Conservation (phyloP, 1,284 basidiomycete genomes). For the Meripilus lineatus region DNA sequence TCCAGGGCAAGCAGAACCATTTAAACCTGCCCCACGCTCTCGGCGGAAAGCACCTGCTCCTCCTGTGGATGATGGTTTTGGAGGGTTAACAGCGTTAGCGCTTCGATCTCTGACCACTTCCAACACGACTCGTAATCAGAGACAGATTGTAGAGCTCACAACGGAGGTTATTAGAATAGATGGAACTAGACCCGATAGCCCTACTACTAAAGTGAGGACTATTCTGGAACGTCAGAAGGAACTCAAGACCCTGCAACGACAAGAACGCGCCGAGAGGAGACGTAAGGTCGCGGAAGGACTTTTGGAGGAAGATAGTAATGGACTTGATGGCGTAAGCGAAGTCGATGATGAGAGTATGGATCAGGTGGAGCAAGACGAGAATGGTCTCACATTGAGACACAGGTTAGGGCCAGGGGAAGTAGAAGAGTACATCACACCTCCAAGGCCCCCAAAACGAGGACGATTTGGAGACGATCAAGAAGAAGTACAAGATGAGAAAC, state of each 20-base stretch:
- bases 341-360: conserved; percentile 19
- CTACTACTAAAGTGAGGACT: conserved; percentile 69
- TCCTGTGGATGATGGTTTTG: conserved; percentile 44
- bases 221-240: conserved; percentile 68
- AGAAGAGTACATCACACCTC: conserved; percentile 73
- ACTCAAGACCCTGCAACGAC: conserved; percentile 54
- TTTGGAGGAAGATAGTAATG: too few species aligned
- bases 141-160: conserved; percentile 52
- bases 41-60: conserved; percentile 36
- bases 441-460: conserved; percentile 34
- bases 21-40: conserved; percentile 27
- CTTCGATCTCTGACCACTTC: conserved; percentile 62
- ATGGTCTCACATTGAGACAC: conserved; percentile 36
- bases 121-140: conserved; percentile 69
- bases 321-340: too few species aligned
- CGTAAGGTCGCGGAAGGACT: conserved; percentile 38
- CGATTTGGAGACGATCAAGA: conserved; percentile 37
- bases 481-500: conserved; percentile 31
- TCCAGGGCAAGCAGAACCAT: too few species aligned
- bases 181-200: conserved; percentile 74
- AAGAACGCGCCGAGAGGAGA: conserved; percentile 63
- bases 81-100: conserved; percentile 60
- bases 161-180: conserved; percentile 66
- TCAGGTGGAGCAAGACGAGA: conserved; percentile 22
- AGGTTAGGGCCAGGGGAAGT: conserved; percentile 72